A percentile compares a stretch with the other conserved stretches of the same genome.
phyloP scores from a whole-genome alignment of 1,139 yeast genomes.

The Scheffersomyces illinoinensis region DNA sequence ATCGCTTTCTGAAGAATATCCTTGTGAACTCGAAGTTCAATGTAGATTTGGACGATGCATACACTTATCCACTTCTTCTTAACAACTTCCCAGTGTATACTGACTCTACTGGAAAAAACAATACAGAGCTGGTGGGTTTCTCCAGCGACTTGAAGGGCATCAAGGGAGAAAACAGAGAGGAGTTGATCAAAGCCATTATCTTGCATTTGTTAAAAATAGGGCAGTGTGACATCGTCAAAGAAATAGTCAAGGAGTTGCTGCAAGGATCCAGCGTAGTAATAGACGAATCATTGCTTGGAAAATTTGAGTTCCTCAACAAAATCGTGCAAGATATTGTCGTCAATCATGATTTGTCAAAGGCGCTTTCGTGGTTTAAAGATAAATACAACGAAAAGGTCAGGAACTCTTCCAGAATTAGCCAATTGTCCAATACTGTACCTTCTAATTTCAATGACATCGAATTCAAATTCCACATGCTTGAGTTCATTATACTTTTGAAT shows the following conservation, averaged over 20 bases:
- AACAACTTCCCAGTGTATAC: slow-evolving; percentile 28
- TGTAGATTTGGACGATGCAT: slow-evolving; percentile 45
- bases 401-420: background rate
- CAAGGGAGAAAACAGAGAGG: slow-evolving; percentile 31
- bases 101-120: background rate
- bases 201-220: slow-evolving; percentile 46
- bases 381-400: slow-evolving; percentile 18
- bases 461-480: slow-evolving; percentile 64
- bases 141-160: slow-evolving; percentile 11
- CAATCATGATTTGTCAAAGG: slow-evolving; percentile 35
- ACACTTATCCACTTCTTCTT: slow-evolving; percentile 40
- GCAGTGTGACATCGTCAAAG: slow-evolving; percentile 38
- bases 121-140: background rate
- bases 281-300: slow-evolving; percentile 24
- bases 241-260: slow-evolving; percentile 27
- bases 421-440: slow-evolving; percentile 1
- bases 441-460: slow-evolving; percentile 35
- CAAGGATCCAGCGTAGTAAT: slow-evolving; percentile 18
- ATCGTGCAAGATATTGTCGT: slow-evolving; percentile 39
- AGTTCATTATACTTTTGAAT: slow-evolving; percentile 48
- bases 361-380: slow-evolving; percentile 37
- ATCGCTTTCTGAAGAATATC: slow-evolving; percentile 38
- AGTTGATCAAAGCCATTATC: slow-evolving; percentile 41
- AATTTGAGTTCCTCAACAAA: slow-evolving; percentile 32
- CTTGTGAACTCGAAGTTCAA: slow-evolving; percentile 30